phyloP scores from a whole-genome alignment of 345 rosid genomes.

The Viola odorata region DNA sequence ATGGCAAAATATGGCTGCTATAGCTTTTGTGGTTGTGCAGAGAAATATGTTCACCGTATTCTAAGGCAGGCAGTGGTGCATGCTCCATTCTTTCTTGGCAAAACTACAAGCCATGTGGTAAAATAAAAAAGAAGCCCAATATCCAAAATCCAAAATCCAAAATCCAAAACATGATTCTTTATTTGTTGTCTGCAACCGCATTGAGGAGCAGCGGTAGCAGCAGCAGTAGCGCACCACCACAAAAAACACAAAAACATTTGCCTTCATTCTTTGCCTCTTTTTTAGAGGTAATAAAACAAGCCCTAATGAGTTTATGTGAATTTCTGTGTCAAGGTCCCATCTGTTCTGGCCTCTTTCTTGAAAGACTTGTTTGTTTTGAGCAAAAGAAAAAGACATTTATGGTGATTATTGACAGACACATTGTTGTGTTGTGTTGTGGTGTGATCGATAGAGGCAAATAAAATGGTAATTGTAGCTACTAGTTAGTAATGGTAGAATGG shows the following conservation, averaged over 20 bases:
- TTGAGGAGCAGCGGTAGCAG: neutral
- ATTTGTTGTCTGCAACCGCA: constrained; percentile 12
- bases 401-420: too few species aligned
- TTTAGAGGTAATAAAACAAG: constrained; percentile 20
- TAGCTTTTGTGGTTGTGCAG: constrained; percentile 4
- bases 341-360: constrained; percentile 6
- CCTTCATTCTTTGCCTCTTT: constrained; percentile 19
- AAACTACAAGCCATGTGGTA: constrained; percentile 33
- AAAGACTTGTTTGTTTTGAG: neutral
- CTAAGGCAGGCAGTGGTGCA: constrained; percentile 32
- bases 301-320: neutral
- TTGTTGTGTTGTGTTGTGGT: neutral
- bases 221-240: too few species aligned
- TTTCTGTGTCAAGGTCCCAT: constrained; percentile 30
- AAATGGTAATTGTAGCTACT: neutral
- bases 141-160: neutral
- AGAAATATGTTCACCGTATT: constrained; percentile 24
- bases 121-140: constrained; percentile 2
- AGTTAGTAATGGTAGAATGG: neutral
- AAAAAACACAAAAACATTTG: constrained; percentile 18
- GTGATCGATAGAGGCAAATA: neutral
- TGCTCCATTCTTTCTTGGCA: constrained; percentile 13
- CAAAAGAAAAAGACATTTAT: neutral
- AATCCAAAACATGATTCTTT: constrained; percentile 13
- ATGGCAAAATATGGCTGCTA: neutral